Conservation (phyloP, 73 alveolate genomes). For the Tetrahymena borealis region DNA sequence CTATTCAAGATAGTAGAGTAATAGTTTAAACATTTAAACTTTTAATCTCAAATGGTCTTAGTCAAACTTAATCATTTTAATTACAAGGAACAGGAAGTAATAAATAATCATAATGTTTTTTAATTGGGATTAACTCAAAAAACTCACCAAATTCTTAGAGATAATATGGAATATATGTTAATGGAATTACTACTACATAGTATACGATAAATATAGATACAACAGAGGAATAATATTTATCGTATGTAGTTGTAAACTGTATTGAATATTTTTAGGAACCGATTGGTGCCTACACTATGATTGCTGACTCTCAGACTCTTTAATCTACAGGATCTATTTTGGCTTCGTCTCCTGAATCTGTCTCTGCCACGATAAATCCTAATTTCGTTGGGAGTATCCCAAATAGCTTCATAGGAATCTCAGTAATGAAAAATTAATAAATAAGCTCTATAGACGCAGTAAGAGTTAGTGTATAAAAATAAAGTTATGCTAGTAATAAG, state of each 20-base stretch:
- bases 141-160: background rate
- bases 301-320: background rate
- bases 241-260: background rate
- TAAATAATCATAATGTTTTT: background rate
- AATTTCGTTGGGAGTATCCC: too few species aligned
- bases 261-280: background rate
- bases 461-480: too few species aligned
- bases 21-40: background rate
- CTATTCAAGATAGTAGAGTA: background rate
- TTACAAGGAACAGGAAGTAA: background rate
- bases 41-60: background rate
- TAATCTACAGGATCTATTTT: too few species aligned
- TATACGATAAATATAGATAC: background rate
- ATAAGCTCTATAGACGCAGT: too few species aligned
- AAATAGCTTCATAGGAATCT: too few species aligned
- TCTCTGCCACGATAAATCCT: too few species aligned
- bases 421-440: too few species aligned
- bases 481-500: too few species aligned
- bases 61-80: background rate
- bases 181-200: background rate
- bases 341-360: too few species aligned
- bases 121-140: background rate
- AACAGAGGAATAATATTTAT: background rate
- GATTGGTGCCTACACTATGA: background rate
- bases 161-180: background rate